These are phyloP conservation scores for Globisporangium takayamanum DNA, from an alignment of 352 stramenopile genomes.

Conservation along the genomic window DNA sequence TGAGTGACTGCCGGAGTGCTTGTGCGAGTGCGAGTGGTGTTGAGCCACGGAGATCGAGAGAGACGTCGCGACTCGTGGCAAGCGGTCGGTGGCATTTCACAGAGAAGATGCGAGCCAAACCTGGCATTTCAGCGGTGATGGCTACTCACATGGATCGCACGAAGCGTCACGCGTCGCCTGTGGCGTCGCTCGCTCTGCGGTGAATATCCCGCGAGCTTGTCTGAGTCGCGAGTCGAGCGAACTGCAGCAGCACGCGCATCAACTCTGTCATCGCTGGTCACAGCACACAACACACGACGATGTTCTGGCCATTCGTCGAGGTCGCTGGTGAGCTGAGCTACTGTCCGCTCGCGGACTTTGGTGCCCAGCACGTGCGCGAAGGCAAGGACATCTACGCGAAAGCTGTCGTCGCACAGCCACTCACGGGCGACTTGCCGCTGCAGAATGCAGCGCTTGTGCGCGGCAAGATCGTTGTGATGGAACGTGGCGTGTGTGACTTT, in stretches of 20 bases:
- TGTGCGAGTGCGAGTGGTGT: no score
- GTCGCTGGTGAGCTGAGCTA: conserved; percentile 50
- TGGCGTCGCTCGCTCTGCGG: no score
- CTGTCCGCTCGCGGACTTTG: conserved; percentile 66
- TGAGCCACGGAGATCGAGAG: no score
- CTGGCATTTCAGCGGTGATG: no score
- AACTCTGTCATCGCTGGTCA: background rate
- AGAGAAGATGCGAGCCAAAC: no score
- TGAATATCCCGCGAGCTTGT: no score
- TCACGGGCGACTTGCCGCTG: conserved; percentile 41
- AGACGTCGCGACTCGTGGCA: no score
- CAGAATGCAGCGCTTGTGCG: conserved; percentile 35
- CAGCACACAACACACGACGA: conserved; percentile 6
- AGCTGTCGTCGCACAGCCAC: conserved; percentile 48
- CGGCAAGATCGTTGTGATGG: conserved; percentile 59
- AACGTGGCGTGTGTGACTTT: conserved; percentile 72
- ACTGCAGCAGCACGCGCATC: background rate
- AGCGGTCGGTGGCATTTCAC: no score
- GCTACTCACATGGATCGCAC: no score
- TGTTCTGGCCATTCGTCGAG: conserved; percentile 75
- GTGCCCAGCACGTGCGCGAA: conserved; percentile 29
- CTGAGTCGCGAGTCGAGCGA: conserved; percentile 2
- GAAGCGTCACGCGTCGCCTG: no score
- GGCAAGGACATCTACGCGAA: conserved; percentile 45
- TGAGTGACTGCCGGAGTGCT: no score